Evolutionary conservation across 192 early-diverging fungal species (phyloP).

Genomic region (Coemansia umbellata): DNA sequence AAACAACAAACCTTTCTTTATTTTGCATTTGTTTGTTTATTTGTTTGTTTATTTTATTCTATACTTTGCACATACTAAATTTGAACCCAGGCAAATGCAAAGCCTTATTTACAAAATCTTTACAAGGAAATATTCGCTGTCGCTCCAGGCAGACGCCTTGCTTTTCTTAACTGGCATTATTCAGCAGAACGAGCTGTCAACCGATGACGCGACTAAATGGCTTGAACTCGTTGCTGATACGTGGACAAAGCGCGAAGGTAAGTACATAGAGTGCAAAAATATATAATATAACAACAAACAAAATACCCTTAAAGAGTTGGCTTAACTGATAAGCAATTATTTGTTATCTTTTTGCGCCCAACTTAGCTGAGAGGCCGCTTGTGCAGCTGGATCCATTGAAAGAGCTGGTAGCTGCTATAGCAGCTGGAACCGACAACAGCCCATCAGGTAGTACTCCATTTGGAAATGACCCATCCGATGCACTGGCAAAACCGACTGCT

Average conservation of each 20-base stretch:
- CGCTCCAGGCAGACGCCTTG: slow-evolving; percentile 69
- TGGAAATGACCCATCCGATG: not conserved
- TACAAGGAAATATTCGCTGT: slow-evolving; percentile 75
- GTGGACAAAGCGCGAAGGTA: slow-evolving; percentile 73
- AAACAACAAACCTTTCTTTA: too few relatives aligned
- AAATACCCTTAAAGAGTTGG: not conserved
- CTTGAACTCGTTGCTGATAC: slow-evolving; percentile 67
- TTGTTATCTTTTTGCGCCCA: not conserved
- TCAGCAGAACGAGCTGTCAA: slow-evolving; percentile 41
- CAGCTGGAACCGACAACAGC: slow-evolving; percentile 19
- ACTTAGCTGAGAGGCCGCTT: slow-evolving; percentile 27
- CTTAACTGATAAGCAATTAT: not conserved
- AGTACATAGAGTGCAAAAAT: not conserved
- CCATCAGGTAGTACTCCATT: not conserved
- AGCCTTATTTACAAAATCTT: slow-evolving; percentile 67
- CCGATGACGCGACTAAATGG: slow-evolving; percentile 54
- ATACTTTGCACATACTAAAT: too few relatives aligned
- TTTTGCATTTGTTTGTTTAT: not conserved
- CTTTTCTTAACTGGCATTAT: slow-evolving; percentile 60
- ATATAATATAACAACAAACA: not conserved
- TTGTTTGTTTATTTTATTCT: too few relatives aligned
- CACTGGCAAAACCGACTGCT: not conserved
- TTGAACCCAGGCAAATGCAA: slow-evolving; percentile 37
- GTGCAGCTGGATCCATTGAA: slow-evolving; percentile 44
- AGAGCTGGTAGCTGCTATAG: slow-evolving; percentile 25